These are phyloP conservation scores for Mycena maculata DNA, from an alignment of 768 basidiomycete genomes.

Conservation along the genomic window DNA sequence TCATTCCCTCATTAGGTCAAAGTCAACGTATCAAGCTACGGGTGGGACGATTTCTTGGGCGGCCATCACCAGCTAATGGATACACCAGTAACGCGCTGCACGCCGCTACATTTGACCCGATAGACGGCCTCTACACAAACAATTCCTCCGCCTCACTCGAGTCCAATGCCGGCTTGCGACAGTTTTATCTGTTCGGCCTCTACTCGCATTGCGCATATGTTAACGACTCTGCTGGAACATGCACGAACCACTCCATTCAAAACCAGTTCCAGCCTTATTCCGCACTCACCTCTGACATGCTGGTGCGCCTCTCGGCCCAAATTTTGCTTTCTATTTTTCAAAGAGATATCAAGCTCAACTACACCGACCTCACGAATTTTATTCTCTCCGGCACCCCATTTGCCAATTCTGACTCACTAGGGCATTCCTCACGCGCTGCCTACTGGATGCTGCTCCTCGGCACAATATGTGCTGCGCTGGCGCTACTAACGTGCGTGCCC, in stretches of 20 bases:
- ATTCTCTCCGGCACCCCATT: slow-evolving; percentile 68
- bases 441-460: slow-evolving; percentile 83
- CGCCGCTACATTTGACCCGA: slow-evolving; percentile 65
- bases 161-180: slow-evolving; percentile 68
- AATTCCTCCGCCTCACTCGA: slow-evolving; percentile 74
- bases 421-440: slow-evolving; percentile 71
- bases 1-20: slow-evolving; percentile 58
- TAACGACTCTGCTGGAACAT: slow-evolving; percentile 67
- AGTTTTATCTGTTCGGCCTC: slow-evolving; percentile 82
- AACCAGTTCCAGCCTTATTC: slow-evolving; percentile 73
- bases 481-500: slow-evolving; percentile 71
- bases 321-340: too few species aligned
- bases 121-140: slow-evolving; percentile 71
- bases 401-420: slow-evolving; percentile 70
- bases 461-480: slow-evolving; percentile 72
- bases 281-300: slow-evolving; percentile 75
- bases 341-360: slow-evolving; percentile 53
- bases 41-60: slow-evolving; percentile 55
- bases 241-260: slow-evolving; percentile 71
- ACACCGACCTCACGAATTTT: slow-evolving; percentile 62
- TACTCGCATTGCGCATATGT: slow-evolving; percentile 85
- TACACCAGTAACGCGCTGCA: slow-evolving; percentile 60
- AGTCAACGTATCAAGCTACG: slow-evolving; percentile 78
- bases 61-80: slow-evolving; percentile 11
- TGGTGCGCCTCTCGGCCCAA: background rate